Percentiles rank a stretch among this genome's conserved stretches.
These are phyloP conservation scores for Rhynchospora breviuscula DNA, from an alignment of 176 grass and related monocot genomes.

Conservation along the genomic window DNA sequence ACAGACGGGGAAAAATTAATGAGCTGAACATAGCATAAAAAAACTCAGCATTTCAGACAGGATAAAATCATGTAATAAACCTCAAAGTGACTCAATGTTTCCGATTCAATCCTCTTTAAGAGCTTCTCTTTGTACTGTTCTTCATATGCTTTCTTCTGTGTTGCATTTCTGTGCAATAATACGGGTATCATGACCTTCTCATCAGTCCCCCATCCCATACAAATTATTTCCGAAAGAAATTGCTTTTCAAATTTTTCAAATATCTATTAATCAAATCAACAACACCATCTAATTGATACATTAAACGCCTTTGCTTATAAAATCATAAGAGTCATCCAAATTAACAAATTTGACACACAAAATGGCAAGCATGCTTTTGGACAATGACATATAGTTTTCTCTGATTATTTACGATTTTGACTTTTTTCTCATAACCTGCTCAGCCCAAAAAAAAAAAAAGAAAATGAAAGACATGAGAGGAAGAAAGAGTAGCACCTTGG, in stretches of 20 bases:
- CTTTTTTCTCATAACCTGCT: not conserved
- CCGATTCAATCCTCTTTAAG: no score
- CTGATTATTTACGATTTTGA: not conserved
- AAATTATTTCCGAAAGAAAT: not conserved
- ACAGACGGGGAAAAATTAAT: no score
- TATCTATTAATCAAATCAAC: not conserved
- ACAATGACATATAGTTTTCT: not conserved
- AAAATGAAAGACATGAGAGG: not conserved
- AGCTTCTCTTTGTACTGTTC: no score
- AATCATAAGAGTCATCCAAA: conserved; percentile 1
- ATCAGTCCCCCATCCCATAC: conserved; percentile 80
- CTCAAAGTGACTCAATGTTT: no score
- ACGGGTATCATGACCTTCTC: conserved; percentile 60
- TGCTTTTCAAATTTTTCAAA: not conserved
- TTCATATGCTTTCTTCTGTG: conserved; percentile 65
- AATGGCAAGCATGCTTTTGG: not conserved
- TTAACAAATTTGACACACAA: not conserved
- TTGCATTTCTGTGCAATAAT: conserved; percentile 53
- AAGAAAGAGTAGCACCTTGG: conserved; percentile 33
- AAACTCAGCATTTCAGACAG: no score
- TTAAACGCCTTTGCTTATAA: not conserved
- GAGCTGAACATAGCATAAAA: no score
- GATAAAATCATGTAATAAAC: no score
- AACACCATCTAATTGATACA: not conserved
- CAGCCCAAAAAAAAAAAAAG: not conserved